A percentile compares a stretch with the other conserved stretches of the same genome.
These are phyloP conservation scores for Cryptococcus sp. DNA, from an alignment of 1,284 basidiomycete genomes.

Conservation along the genomic window DNA sequence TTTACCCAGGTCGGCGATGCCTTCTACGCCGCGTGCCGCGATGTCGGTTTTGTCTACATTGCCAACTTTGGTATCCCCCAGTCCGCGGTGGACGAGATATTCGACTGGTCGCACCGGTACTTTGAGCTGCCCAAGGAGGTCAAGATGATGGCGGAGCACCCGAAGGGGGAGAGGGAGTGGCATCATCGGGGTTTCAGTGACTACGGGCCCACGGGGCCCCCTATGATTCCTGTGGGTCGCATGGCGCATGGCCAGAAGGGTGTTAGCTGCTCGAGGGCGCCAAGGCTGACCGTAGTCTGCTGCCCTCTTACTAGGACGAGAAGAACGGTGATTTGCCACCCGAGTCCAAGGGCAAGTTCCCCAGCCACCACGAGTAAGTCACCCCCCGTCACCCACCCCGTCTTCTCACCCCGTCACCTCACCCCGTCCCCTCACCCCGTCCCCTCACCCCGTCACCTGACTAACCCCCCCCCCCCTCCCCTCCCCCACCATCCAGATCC, in stretches of 20 bases:
- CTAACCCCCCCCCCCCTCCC: not conserved
- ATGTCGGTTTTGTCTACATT: slow-evolving; percentile 50
- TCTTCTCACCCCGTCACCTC: too few species aligned
- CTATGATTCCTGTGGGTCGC: too few species aligned
- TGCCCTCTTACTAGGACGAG: too few species aligned
- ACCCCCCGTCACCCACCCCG: too few species aligned
- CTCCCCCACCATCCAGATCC: too few species aligned
- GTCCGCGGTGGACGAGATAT: slow-evolving; percentile 54
- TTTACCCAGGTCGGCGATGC: not conserved
- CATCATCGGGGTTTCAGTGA: slow-evolving; percentile 1
- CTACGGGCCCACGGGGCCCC: too few species aligned
- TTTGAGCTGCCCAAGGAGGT: slow-evolving; percentile 55
- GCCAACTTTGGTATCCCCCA: slow-evolving; percentile 49
- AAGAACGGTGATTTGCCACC: too few species aligned
- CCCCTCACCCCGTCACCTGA: too few species aligned
- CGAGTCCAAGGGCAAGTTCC: not conserved
- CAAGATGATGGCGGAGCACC: slow-evolving; percentile 59
- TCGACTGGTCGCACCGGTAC: slow-evolving; percentile 55
- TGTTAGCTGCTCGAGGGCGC: too few species aligned
- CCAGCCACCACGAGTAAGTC: not conserved
- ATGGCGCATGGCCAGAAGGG: too few species aligned
- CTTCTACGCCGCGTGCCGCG: slow-evolving; percentile 10
- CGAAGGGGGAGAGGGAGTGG: slow-evolving; percentile 10
- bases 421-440: too few species aligned
- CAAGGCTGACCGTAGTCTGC: too few species aligned